Percentiles rank a stretch among this genome's conserved stretches.
phyloP scores from a whole-genome alignment of 1,139 yeast species.

The Yamadazyma epiphylla region DNA sequence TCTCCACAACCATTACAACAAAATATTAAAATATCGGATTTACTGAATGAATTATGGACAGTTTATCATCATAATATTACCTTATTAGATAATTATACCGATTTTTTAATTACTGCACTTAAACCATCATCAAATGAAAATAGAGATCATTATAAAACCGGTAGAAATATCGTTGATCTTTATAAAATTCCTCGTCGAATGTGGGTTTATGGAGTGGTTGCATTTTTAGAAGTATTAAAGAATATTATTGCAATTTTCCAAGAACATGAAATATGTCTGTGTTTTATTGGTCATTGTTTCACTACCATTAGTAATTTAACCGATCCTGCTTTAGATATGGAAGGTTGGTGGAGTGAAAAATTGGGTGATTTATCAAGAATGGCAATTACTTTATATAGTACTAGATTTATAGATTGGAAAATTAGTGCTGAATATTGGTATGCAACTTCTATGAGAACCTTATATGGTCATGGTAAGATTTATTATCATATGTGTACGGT shows the following conservation, averaged over 20 bases:
- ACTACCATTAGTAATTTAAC: slow-evolving; percentile 52
- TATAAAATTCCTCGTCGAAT: slow-evolving; percentile 73
- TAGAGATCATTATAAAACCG: slow-evolving; percentile 53
- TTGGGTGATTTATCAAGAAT: slow-evolving; percentile 75
- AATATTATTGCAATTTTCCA: slow-evolving; percentile 60
- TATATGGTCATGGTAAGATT: slow-evolving; percentile 75
- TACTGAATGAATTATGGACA: slow-evolving; percentile 64
- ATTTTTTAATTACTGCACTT: slow-evolving; percentile 65
- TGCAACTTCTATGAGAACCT: slow-evolving; percentile 61
- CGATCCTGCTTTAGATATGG: slow-evolving; percentile 50
- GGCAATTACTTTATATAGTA: slow-evolving; percentile 79
- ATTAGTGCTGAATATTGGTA: slow-evolving; percentile 78
- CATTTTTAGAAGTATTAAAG: slow-evolving; percentile 71
- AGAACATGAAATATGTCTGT: slow-evolving; percentile 47
- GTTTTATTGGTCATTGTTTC: slow-evolving; percentile 48
- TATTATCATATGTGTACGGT: slow-evolving; percentile 83
- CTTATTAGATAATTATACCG: slow-evolving; percentile 64
- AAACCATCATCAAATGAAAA: slow-evolving; percentile 52
- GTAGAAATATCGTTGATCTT: slow-evolving; percentile 68
- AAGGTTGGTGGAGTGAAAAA: slow-evolving; percentile 78
- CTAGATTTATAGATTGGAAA: slow-evolving; percentile 79
- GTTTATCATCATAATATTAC: slow-evolving; percentile 66
- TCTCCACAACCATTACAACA: slow-evolving; percentile 5
- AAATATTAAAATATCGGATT: slow-evolving; percentile 40
- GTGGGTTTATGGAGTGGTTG: slow-evolving; percentile 84